Percentiles rank a stretch among this genome's conserved stretches.
These are phyloP conservation scores for Pleurotus platypus DNA, from an alignment of 768 basidiomycete species.

Conservation along the genomic window DNA sequence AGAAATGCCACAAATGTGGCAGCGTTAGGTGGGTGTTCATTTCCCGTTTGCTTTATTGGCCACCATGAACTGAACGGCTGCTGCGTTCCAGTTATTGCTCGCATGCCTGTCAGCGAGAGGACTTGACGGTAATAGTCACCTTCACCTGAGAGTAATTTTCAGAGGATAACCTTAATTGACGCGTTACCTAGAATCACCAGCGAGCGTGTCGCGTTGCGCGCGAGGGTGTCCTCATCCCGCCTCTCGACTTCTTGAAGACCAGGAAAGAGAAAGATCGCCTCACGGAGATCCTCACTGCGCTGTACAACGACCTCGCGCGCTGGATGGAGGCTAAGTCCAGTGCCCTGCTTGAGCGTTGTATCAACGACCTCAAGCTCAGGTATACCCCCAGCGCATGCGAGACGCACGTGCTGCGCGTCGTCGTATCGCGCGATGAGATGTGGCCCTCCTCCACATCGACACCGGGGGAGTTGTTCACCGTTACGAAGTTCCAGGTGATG, in stretches of 20 bases:
- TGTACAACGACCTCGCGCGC: neutral
- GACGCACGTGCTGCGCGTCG: conserved; percentile 2
- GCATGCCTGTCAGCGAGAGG: conserved; percentile 1
- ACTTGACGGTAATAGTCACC: neutral
- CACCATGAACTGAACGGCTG: neutral
- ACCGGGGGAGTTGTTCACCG: neutral
- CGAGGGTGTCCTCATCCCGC: neutral
- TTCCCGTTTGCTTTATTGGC: neutral
- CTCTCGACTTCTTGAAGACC: conserved; percentile 5
- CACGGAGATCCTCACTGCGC: neutral
- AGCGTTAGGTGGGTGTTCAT: neutral
- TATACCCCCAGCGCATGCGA: neutral
- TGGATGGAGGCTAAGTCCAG: neutral
- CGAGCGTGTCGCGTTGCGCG: neutral
- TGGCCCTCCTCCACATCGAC: neutral
- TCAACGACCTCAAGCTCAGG: neutral
- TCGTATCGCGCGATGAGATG: neutral
- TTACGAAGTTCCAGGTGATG: conserved; percentile 4
- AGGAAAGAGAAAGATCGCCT: neutral
- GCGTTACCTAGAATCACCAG: neutral
- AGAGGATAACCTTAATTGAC: neutral
- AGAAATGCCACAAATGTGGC: conserved; percentile 5
- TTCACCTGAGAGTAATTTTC: neutral
- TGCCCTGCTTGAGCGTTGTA: neutral
- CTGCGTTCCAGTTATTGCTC: conserved; percentile 1